phyloP scores from a whole-genome alignment of 345 rosid species.

The Sonneratia caseolaris region DNA sequence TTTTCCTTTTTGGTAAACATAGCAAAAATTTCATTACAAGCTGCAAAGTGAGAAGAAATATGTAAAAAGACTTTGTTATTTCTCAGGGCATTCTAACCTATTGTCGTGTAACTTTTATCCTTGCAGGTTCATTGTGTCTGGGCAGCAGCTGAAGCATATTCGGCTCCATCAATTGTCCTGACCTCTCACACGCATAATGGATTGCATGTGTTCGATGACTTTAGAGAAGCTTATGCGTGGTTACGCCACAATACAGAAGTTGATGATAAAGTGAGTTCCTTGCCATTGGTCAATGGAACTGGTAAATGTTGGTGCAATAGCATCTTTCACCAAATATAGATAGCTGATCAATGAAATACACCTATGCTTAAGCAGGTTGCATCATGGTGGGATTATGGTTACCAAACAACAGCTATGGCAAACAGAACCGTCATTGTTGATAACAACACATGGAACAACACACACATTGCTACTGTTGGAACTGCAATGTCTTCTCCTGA shows the following conservation, averaged over 20 bases:
- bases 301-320: not conserved
- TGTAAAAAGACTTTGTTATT: not conserved
- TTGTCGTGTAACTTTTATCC: not conserved
- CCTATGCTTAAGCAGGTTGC: constrained; percentile 55
- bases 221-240: constrained; percentile 98
- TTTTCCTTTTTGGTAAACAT: not conserved
- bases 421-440: constrained; percentile 97
- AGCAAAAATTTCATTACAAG: not conserved
- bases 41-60: not conserved
- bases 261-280: constrained; percentile 76
- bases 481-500: constrained; percentile 99
- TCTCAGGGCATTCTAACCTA: not conserved
- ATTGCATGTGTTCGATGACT: constrained; percentile 93
- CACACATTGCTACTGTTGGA: constrained; percentile 99
- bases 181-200: constrained; percentile 74
- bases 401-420: constrained; percentile 99
- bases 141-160: constrained; percentile 99
- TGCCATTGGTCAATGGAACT: not conserved
- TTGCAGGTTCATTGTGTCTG: constrained; percentile 93
- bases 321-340: not conserved
- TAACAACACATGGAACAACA: constrained; percentile 98
- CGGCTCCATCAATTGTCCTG: constrained; percentile 95
- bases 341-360: not conserved
- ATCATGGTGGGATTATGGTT: constrained; percentile 99
- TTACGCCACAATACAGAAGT: constrained; percentile 94